Conservation (phyloP, 2,329 filamentous ascomycete species). For the Chaetomium sp. region DNA sequence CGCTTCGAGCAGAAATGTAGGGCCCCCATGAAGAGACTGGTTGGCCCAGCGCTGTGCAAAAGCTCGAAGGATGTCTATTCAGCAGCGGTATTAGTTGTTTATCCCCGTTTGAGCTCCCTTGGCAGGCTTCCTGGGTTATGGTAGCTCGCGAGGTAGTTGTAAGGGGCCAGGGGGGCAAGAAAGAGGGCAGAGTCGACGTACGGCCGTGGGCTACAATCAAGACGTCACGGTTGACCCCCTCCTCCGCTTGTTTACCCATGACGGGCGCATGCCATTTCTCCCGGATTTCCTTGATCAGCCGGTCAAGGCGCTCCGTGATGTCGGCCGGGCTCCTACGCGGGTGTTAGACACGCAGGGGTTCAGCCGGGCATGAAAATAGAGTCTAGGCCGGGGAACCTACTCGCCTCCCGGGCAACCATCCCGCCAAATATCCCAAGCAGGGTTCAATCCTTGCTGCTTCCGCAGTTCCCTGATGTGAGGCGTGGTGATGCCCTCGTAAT, state of each 20-base stretch:
- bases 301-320: slow-evolving; percentile 71
- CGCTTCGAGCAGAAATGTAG: slow-evolving; percentile 81
- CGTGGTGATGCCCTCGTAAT: slow-evolving; percentile 80
- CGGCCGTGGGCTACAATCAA: slow-evolving; percentile 87
- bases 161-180: neutral
- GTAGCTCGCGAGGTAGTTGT: neutral
- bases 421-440: slow-evolving; percentile 82
- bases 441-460: slow-evolving; percentile 57
- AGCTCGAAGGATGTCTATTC: slow-evolving; percentile 67
- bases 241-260: slow-evolving; percentile 55
- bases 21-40: slow-evolving; percentile 72
- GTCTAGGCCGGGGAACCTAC: slow-evolving; percentile 49
- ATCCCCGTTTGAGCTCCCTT: no score
- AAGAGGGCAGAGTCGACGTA: slow-evolving; percentile 18
- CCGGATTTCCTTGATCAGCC: slow-evolving; percentile 74
- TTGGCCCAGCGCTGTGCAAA: slow-evolving; percentile 86
- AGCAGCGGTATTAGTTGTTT: neutral
- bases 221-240: slow-evolving; percentile 58
- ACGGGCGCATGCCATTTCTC: slow-evolving; percentile 63
- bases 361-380: neutral
- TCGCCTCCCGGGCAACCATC: slow-evolving; percentile 86
- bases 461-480: slow-evolving; percentile 64
- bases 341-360: neutral
- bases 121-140: neutral
- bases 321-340: slow-evolving; percentile 65